phyloP scores from a whole-genome alignment of 306 rosid species.

The Lotus japonicus region DNA sequence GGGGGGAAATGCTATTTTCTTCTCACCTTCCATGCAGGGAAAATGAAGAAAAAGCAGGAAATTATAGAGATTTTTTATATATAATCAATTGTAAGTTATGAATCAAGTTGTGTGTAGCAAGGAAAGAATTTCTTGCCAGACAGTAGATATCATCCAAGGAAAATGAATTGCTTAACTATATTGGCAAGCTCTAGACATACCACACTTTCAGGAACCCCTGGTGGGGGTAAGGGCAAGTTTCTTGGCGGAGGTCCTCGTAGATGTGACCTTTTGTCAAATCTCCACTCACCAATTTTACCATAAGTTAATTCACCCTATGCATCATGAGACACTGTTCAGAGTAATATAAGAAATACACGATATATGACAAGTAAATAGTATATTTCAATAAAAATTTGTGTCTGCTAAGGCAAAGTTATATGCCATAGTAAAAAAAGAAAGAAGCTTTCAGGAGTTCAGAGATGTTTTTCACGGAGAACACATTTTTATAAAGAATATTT shows the following conservation, averaged over 20 bases:
- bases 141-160: neutral
- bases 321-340: conserved; percentile 13
- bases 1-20: neutral
- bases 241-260: conserved; percentile 78
- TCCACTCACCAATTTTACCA: conserved; percentile 91
- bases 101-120: neutral
- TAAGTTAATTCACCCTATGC: conserved; percentile 81
- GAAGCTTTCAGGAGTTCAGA: neutral
- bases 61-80: neutral
- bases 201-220: conserved; percentile 98
- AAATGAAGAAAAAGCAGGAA: conserved; percentile 2
- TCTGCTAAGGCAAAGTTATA: conserved; percentile 6
- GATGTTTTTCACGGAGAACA: neutral
- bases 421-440: conserved; percentile 2
- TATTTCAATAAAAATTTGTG: neutral
- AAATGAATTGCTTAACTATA: neutral
- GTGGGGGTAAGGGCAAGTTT: conserved; percentile 83
- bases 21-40: neutral
- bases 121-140: neutral
- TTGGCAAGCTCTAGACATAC: conserved; percentile 44
- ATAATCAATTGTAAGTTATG: neutral
- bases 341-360: neutral
- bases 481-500: neutral
- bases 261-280: conserved; percentile 93
- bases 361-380: neutral